Evolutionary conservation across 495 filamentous ascomycete genomes (phyloP).

Genomic region (Neurospora pannonica): DNA sequence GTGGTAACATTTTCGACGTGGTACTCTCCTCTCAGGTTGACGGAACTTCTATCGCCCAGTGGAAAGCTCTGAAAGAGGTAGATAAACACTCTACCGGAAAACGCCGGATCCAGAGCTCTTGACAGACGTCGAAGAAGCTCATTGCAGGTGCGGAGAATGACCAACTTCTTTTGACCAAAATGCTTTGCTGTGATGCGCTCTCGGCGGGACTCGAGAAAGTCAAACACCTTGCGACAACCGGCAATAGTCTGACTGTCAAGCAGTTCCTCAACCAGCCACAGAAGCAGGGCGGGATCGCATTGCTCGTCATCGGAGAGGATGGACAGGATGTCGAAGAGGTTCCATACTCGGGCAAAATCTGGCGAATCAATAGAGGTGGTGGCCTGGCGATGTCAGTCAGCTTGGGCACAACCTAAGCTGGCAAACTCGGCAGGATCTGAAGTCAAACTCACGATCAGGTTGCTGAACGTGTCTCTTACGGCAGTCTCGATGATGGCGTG

Average conservation of each 20-base stretch:
- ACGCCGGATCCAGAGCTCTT: slow-evolving; percentile 89
- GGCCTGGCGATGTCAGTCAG: slow-evolving; percentile 37
- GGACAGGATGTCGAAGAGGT: slow-evolving; percentile 81
- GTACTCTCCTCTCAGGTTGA: slow-evolving; percentile 93
- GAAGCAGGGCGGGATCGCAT: slow-evolving; percentile 74
- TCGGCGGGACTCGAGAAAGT: slow-evolving; percentile 85
- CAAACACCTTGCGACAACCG: slow-evolving; percentile 82
- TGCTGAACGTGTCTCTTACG: slow-evolving; percentile 67
- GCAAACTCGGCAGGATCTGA: neutral
- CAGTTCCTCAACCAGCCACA: slow-evolving; percentile 88
- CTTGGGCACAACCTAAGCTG: neutral
- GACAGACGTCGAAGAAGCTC: slow-evolving; percentile 87
- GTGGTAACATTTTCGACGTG: slow-evolving; percentile 91
- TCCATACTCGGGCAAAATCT: slow-evolving; percentile 75
- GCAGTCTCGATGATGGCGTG: slow-evolving; percentile 69
- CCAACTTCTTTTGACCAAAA: slow-evolving; percentile 72
- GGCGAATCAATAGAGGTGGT: slow-evolving; percentile 62
- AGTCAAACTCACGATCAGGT: slow-evolving; percentile 50
- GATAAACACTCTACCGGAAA: slow-evolving; percentile 93
- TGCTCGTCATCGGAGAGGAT: slow-evolving; percentile 77
- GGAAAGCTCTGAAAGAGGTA: slow-evolving; percentile 97
- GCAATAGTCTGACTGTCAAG: slow-evolving; percentile 91
- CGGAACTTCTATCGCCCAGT: slow-evolving; percentile 88
- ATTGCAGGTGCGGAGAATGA: slow-evolving; percentile 88
- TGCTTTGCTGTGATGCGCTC: slow-evolving; percentile 80